Evolutionary conservation across 2,329 filamentous ascomycete species (phyloP), one percentile per base, ranked within the genome.

Genomic region (Botryotinia narcissicola): DNA sequence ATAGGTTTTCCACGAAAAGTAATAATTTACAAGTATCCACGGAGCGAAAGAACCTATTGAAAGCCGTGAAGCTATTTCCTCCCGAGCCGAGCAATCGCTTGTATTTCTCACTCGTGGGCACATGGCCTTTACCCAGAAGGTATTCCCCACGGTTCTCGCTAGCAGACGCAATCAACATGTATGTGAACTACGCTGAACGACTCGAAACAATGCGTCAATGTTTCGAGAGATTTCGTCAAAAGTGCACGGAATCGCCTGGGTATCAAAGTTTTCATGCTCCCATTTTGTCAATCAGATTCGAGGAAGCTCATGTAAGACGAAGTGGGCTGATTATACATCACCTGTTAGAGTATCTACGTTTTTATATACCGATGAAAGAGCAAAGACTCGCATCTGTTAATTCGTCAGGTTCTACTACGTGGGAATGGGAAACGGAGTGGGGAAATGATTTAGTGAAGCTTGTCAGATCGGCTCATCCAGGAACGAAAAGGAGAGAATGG

Each of bases 41-140:
- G 0, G 9, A 48, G 22, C 46, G 46, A 25, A 0, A 0, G 1
- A 22, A 1, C 9, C 46, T 48, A 0, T 25, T 48, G 9, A 22
- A 48, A 48, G 46, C 22, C 12, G 10, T 51, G 12, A 10, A 51
- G 12, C 22, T 25, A 51, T 51, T 51, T 54, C 12, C 5, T 32
- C 29, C 42, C 8, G 14, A 46, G 2, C 9, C 44, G 20, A 14
- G 42, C 9, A 3, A 44, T 14, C 48, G 44, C 22, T 25, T 46
- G 5, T 22, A 0, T 29, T 64, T 64, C 29, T 8, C 44, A 29
- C 62, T 48, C 7, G 44, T 46, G 4, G 42, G 10, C 20, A 6
- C 5, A 32, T 64, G 18, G 42, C 18, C 9, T 35, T 25, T 64
- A 1, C 42, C 18, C 42, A 1, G 2, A 25, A 4, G 8, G 2